Base-by-base conservation (phyloP, 1,284 basidiomycete genomes). In the Cutaneotrichosporon sp. region DNA sequence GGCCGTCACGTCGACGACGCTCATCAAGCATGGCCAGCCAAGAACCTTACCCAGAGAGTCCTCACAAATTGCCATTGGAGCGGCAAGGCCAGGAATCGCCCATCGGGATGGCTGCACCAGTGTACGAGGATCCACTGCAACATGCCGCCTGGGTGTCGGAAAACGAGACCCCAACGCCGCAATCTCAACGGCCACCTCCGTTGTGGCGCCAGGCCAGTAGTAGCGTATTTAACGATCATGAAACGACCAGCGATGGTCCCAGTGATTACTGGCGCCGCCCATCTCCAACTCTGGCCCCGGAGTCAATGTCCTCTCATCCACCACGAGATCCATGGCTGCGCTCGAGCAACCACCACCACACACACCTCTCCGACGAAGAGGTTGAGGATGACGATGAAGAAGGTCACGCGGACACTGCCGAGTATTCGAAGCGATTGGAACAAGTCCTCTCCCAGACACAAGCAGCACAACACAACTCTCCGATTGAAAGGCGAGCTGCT, bases 221-320 rank as follows among this genome's bases (percentile, higher is more conserved):
- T 42, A 42, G 42, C 14, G 47, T 35, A 4, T 51, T 40, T 26
- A 35, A 45, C 30, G 50, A 51, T 8, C 34, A 34, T 14, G 51
- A 52, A 9, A 43, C 53, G n/a, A 37, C 43, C 15, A 51, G 54
- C 38, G 50, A 54, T 9, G 56, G 56, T 2, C 58, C 61, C 12
- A 61, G 60, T 46, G 60, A 61, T 37, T 61, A 61, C 45, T 59
- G 57, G 60, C 52, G 48, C 3, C 48, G 55, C 20, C 51, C 51
- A 8, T 51, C 51, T 9, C 48, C 52, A 4, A 10, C 52, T 8
- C 39, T 52, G 13, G 39, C 41, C 4, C 54, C 54, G 1, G 54
- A 45, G 9, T 30, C 26, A 10, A 18, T 50, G 22, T 13, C 42
- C 22, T 22, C 46, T 1, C 43, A 41, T 17, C n/a, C 44, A 2